Percentiles rank a stretch among this genome's conserved stretches.
These are phyloP conservation scores for Coemansia reversa DNA, from an alignment of 192 early-diverging fungal genomes.

Conservation along the genomic window DNA sequence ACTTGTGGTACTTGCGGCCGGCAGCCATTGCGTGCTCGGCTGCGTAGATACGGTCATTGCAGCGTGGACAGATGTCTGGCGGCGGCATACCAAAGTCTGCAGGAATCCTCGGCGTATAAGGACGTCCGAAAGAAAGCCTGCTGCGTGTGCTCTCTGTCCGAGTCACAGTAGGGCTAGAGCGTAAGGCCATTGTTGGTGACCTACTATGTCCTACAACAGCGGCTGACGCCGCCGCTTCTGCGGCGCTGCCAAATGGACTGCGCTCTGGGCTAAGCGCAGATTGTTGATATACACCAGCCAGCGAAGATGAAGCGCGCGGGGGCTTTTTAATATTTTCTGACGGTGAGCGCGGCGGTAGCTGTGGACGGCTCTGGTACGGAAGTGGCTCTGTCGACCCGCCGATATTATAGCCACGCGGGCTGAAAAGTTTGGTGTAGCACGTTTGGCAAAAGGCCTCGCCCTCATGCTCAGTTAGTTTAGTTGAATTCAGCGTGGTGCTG, in stretches of 20 bases:
- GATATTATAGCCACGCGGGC: slow-evolving; percentile 46
- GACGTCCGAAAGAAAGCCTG: slow-evolving; percentile 34
- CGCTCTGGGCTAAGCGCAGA: slow-evolving; percentile 8
- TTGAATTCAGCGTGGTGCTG: slow-evolving; percentile 40
- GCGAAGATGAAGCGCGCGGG: slow-evolving; percentile 1
- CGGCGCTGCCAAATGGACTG: slow-evolving; percentile 38
- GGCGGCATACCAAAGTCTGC: slow-evolving; percentile 27
- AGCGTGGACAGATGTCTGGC: slow-evolving; percentile 49
- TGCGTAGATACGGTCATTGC: slow-evolving; percentile 44
- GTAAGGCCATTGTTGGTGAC: slow-evolving; percentile 7
- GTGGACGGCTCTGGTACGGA: slow-evolving; percentile 5
- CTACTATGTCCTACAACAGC: slow-evolving; percentile 30
- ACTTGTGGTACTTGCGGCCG: slow-evolving; percentile 55
- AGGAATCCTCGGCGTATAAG: slow-evolving; percentile 24
- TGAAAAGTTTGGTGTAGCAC: slow-evolving; percentile 54
- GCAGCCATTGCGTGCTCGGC: slow-evolving; percentile 46
- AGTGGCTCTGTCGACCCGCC: slow-evolving; percentile 43
- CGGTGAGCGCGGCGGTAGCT: slow-evolving; percentile 5
- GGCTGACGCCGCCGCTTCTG: slow-evolving; percentile 35
- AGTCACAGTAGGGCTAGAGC: slow-evolving; percentile 3
- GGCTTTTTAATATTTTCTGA: neutral
- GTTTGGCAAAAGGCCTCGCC: slow-evolving; percentile 52
- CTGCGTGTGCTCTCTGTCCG: slow-evolving; percentile 33
- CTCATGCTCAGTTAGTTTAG: slow-evolving; percentile 50
- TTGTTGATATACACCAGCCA: slow-evolving; percentile 7